phyloP scores from a whole-genome alignment of 2,329 filamentous ascomycete species.

The Talaromyces sp. region DNA sequence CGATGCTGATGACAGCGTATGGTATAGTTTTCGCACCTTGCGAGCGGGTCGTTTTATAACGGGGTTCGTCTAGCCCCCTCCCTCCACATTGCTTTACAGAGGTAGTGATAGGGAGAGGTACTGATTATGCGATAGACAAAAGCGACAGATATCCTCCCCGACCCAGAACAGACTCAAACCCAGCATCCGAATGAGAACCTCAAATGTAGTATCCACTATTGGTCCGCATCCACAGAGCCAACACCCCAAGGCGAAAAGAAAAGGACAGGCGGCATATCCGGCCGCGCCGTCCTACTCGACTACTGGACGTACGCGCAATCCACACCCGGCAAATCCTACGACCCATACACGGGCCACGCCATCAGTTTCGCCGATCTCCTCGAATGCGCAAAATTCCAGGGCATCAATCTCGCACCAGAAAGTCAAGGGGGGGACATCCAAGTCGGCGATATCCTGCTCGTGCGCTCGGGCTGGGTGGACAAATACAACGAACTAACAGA shows the following conservation, averaged over 20 bases:
- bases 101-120: not conserved
- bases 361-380: slow-evolving; percentile 57
- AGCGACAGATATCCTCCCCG: slow-evolving; percentile 28
- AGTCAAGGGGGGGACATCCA: slow-evolving; percentile 54
- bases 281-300: slow-evolving; percentile 42
- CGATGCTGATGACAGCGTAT: slow-evolving; percentile 1
- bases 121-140: slow-evolving; percentile 26
- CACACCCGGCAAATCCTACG: slow-evolving; percentile 47
- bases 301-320: slow-evolving; percentile 48
- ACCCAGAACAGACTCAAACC: not conserved
- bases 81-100: too few relatives aligned
- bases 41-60: slow-evolving; percentile 40
- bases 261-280: slow-evolving; percentile 34
- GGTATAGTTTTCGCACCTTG: slow-evolving; percentile 37
- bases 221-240: slow-evolving; percentile 31
- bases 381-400: slow-evolving; percentile 57
- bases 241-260: not conserved
- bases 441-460: slow-evolving; percentile 62
- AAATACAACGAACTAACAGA: slow-evolving; percentile 50
- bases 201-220: slow-evolving; percentile 43
- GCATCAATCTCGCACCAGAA: slow-evolving; percentile 58
- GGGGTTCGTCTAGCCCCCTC: slow-evolving; percentile 24
- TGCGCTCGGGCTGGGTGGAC: slow-evolving; percentile 62
- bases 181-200: slow-evolving; percentile 30
- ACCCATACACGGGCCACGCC: slow-evolving; percentile 52